Evolutionary conservation across 129 eudicot genomes (phyloP).

Genomic region (Arctium lappa): DNA sequence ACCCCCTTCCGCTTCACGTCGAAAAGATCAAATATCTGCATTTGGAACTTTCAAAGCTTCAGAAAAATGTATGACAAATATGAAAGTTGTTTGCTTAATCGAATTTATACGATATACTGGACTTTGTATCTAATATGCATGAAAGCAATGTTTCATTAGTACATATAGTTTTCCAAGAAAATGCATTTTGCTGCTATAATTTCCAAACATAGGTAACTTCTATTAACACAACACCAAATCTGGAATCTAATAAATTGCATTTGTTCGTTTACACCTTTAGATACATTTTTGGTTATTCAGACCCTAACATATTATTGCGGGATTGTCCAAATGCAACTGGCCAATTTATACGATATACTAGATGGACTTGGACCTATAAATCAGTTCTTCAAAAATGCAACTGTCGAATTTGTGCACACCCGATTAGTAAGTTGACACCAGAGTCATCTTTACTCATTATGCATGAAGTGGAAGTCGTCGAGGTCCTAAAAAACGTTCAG

Average conservation of each 20-base stretch:
- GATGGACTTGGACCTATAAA: slow-evolving; percentile 40
- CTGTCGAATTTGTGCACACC: slow-evolving; percentile 41
- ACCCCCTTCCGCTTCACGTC: slow-evolving; percentile 86
- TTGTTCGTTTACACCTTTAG: too few relatives aligned
- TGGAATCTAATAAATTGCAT: too few relatives aligned
- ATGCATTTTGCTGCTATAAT: background rate
- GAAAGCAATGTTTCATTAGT: background rate
- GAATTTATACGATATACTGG: background rate
- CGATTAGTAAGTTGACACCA: slow-evolving; percentile 34
- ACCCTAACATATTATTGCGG: too few relatives aligned
- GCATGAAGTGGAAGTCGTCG: slow-evolving; percentile 35
- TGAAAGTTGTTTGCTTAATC: background rate
- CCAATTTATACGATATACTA: too few relatives aligned
- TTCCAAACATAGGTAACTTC: too few relatives aligned
- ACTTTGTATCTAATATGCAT: background rate
- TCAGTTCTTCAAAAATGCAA: slow-evolving; percentile 38
- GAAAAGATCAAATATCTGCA: slow-evolving; percentile 91
- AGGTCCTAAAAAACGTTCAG: slow-evolving; percentile 34
- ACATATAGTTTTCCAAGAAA: background rate
- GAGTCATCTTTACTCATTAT: slow-evolving; percentile 31
- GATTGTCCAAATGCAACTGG: too few relatives aligned
- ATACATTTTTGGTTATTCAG: too few relatives aligned
- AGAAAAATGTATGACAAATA: background rate
- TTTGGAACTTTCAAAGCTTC: slow-evolving; percentile 8
- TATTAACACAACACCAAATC: too few relatives aligned